These are phyloP conservation scores for Multifurca ochricompacta DNA, from an alignment of 768 basidiomycete species.

Conservation along the genomic window DNA sequence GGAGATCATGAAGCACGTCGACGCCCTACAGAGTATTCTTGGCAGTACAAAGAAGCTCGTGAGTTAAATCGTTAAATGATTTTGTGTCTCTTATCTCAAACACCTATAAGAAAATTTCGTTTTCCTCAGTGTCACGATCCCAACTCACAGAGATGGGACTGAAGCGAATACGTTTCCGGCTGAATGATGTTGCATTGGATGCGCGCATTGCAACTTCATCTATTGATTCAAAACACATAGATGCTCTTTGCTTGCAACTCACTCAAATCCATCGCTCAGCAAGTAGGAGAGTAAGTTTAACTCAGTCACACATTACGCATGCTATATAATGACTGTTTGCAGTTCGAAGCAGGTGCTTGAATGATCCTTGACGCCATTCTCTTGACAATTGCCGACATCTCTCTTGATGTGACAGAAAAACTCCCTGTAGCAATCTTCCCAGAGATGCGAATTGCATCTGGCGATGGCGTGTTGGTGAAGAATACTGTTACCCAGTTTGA, in stretches of 20 bases:
- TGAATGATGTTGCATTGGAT: no score
- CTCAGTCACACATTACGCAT: background rate
- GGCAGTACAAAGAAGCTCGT: no score
- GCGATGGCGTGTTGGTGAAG: background rate
- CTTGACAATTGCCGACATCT: background rate
- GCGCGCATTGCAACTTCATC: background rate
- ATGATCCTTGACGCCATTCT: background rate
- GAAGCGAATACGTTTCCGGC: no score
- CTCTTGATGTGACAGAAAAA: background rate
- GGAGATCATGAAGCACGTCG: constrained; percentile 1
- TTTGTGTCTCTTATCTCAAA: background rate
- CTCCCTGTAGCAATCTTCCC: background rate
- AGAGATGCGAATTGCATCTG: background rate
- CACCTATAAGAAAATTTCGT: no score
- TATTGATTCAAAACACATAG: background rate
- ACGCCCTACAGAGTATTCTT: background rate
- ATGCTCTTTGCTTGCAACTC: background rate
- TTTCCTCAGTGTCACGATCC: no score
- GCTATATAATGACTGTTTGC: background rate
- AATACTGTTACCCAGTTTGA: background rate
- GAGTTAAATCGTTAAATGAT: no score
- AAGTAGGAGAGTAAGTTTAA: background rate
- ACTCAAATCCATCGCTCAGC: background rate
- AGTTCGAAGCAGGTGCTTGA: background rate
- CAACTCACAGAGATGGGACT: no score